Base-by-base conservation (phyloP, 2,329 filamentous ascomycete genomes). In the Phaeophleospora eucalypticola region DNA sequence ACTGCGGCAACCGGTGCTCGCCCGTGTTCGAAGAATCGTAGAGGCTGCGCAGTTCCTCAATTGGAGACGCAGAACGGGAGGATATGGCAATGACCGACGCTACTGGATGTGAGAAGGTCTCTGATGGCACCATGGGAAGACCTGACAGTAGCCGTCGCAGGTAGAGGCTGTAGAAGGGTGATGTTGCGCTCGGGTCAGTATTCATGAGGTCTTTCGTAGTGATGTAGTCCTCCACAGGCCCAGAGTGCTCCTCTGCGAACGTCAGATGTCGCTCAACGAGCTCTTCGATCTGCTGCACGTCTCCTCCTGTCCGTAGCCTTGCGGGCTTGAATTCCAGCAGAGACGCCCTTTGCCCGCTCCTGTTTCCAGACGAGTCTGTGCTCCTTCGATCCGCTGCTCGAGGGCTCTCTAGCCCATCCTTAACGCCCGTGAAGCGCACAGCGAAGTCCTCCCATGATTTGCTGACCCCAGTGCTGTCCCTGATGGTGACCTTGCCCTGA, bases 81-180 rank as follows among this genome's bases (percentile, higher is more conserved):
- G 89, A 97, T 61, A 97, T 95, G 19, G 89, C 89, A 65, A 97
- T 91, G 34, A 98, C 82, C 61, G 89, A 91, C 4, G 91, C 90
- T 17, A 97, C 91, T 0, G 94, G 93, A 65, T 98, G 93, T 4
- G 86, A 81, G 68, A 97, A 95, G 0, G 93, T 93, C 70, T 98
- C 93, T 59, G 96, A 89, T 0, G 89, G 83, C 3, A 84, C 81
- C 36, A 94, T 71, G 1, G 87, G 81, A 34, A 91, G 73, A 12
- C 86, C 84, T 1, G 89, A 95, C 7, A 98, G 72, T 33, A 98
- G 67, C 41, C 90, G 82, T 21, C 89, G 82, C 38, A 98, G 70
- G 64, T 95, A 97, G 6, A 95, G 71, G 29, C 84, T 81, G 68
- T 95, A 95, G 65, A 95, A 89, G 1, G 84, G 79, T 33, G 63